A percentile compares a stretch with the other conserved stretches of the same genome.
Evolutionary conservation across 208 protist species (phyloP).

Genomic region (Acanthamoeba castellanii): DNA sequence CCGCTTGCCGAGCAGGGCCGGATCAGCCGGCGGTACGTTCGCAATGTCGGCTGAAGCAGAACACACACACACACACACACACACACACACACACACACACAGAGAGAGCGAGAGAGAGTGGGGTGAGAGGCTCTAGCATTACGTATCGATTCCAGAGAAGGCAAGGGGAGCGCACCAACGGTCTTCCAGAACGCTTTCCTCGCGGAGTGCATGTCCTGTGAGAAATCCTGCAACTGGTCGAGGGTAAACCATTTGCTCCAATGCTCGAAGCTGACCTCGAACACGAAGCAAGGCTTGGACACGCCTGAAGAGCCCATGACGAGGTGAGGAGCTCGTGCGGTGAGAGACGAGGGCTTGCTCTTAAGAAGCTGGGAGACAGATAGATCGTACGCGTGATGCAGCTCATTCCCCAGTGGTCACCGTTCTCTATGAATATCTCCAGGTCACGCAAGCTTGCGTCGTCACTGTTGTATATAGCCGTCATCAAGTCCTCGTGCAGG

Average conservation of each 20-base stretch:
- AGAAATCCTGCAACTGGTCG: neutral
- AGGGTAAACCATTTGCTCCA: slow-evolving; percentile 11
- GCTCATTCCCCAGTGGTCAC: neutral
- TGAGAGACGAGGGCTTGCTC: neutral
- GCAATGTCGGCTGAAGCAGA: neutral
- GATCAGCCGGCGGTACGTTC: neutral
- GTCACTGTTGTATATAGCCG: neutral
- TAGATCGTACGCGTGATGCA: neutral
- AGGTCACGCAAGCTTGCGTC: neutral
- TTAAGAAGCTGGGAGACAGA: neutral
- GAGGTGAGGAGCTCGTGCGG: neutral
- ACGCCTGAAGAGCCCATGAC: neutral
- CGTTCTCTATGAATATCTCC: neutral
- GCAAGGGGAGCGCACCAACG: neutral
- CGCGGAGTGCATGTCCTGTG: neutral
- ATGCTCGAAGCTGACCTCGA: neutral
- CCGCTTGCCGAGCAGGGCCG: neutral
- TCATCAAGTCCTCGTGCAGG: neutral
- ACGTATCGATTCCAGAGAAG: too few species aligned
- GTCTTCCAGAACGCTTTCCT: neutral
- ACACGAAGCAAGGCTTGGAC: neutral
- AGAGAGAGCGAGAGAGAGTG: too few species aligned
- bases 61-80: too few species aligned
- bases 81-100: too few species aligned
- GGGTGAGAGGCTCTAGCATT: too few species aligned